These are phyloP conservation scores for Fagus crenata DNA, from an alignment of 306 rosid genomes.

Conservation along the genomic window DNA sequence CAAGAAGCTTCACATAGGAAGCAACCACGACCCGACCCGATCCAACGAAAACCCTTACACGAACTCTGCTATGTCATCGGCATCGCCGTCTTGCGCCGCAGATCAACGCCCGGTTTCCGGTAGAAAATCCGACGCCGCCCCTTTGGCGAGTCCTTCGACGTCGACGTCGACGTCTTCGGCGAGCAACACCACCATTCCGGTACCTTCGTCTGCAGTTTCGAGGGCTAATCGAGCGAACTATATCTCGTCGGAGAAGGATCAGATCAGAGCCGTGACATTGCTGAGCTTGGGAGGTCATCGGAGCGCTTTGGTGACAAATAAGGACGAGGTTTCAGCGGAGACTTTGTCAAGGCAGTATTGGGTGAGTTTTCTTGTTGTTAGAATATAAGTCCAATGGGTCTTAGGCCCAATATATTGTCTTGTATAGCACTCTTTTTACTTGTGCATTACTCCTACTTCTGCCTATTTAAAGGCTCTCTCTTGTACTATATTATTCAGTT, in stretches of 20 bases:
- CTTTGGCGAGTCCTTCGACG: conserved; percentile 48
- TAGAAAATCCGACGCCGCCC: conserved; percentile 41
- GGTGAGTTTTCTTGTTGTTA: conserved; percentile 53
- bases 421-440: no score
- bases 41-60: conserved; percentile 54
- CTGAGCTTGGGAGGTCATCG: conserved; percentile 74
- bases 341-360: conserved; percentile 87
- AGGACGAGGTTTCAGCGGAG: conserved; percentile 58
- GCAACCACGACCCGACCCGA: conserved; percentile 74
- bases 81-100: conserved; percentile 45
- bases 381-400: no score
- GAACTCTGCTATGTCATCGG: conserved; percentile 36
- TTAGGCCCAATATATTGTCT: no score
- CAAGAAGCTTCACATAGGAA: conserved; percentile 95
- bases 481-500: no score
- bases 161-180: conserved; percentile 35
- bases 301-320: conserved; percentile 45
- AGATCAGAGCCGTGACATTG: conserved; percentile 84
- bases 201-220: conserved; percentile 24
- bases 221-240: conserved; percentile 54
- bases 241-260: conserved; percentile 87
- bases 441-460: no score
- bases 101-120: conserved; percentile 41
- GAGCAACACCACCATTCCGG: conserved; percentile 1
- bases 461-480: no score